Evolutionary conservation across 768 basidiomycete genomes (phyloP), one percentile per base, ranked within the genome.

Genomic region (Lactifluus piperatus): DNA sequence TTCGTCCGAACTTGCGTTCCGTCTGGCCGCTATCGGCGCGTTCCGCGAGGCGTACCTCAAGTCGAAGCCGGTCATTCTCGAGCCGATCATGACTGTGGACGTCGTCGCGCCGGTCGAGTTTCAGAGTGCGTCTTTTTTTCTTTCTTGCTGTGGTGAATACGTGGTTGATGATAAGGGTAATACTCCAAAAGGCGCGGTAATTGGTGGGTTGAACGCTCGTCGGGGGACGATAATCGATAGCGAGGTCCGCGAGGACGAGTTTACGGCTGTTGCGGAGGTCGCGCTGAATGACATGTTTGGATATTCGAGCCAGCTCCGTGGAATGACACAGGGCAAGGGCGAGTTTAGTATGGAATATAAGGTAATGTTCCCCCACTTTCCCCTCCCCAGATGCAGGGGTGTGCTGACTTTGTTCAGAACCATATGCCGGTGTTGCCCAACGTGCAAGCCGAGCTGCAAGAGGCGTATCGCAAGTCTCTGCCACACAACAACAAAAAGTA

Each of bases 81-180:
- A 99, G 70, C 95, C 95, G n/a, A 87, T 98, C 73, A 99, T 99
- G 95, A 90, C 82, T 16, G 95, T 99, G 37, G 95, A 99, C 68
- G 91, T 98, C 27, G 86, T 97, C 39, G 94, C 95, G 0, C 97
- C 97, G 2, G 78, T 82, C 13, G 97, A 99, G 69, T 99, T 98
- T 80, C 97, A 99, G 71, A 88, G 88, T 79, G 70, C 52, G 77
- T 75, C 14, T 7, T 27, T 41, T 6, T 27, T 41, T 6, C 27
- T 53, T 11, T 22, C 52, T 16, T 22, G 9, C 29, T 37, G 56
- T 51, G 54, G 22, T 64, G 50, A 30, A 47, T 41, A 20, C 10
- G 48, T 45, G 53, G 16, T 54, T 22, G 50, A 11, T 34, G 34
- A 34, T 11, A 1, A n/a, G n/a, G 6, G 24, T 26, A 46, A 24